Evolutionary conservation across 1,139 yeast genomes (phyloP).

Genomic region (Suhomyces guaymorum): DNA sequence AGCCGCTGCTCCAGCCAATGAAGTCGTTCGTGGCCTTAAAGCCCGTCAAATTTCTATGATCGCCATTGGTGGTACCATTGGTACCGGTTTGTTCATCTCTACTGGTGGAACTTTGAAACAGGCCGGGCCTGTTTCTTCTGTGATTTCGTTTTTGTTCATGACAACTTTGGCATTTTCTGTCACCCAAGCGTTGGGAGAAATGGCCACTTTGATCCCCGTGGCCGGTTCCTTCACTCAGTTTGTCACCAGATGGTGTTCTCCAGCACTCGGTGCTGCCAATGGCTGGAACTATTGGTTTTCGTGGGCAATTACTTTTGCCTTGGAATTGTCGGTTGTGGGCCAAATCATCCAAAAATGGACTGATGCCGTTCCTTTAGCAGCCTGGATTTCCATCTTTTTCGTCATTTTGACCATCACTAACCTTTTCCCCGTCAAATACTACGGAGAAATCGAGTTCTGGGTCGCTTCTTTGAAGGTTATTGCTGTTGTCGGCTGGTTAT

Average conservation of each 20-base stretch:
- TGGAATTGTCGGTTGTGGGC: conserved; percentile 79
- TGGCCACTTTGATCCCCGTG: conserved; percentile 72
- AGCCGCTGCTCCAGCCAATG: conserved; percentile 18
- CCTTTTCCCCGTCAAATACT: conserved; percentile 61
- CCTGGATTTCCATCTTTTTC: conserved; percentile 75
- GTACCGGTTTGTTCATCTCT: conserved; percentile 64
- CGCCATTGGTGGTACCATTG: conserved; percentile 55
- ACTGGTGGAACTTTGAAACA: conserved; percentile 52
- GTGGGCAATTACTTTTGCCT: conserved; percentile 83
- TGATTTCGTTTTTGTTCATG: conserved; percentile 66
- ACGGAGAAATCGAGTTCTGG: conserved; percentile 67
- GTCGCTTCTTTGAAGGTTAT: conserved; percentile 65
- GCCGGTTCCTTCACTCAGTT: conserved; percentile 63
- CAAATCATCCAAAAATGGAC: conserved; percentile 80
- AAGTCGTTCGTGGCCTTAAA: conserved; percentile 43
- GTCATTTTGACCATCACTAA: conserved; percentile 52
- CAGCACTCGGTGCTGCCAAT: conserved; percentile 74
- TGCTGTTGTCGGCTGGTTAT: conserved; percentile 69
- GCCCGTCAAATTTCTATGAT: conserved; percentile 41
- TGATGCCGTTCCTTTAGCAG: conserved; percentile 65
- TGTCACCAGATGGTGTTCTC: conserved; percentile 62
- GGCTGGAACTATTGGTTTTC: conserved; percentile 88
- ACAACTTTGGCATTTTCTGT: conserved; percentile 65
- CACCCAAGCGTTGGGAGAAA: conserved; percentile 72
- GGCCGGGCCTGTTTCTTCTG: conserved; percentile 74